Evolutionary conservation across 129 eudicot species (phyloP).

Genomic region (Dittrichia graveolens): DNA sequence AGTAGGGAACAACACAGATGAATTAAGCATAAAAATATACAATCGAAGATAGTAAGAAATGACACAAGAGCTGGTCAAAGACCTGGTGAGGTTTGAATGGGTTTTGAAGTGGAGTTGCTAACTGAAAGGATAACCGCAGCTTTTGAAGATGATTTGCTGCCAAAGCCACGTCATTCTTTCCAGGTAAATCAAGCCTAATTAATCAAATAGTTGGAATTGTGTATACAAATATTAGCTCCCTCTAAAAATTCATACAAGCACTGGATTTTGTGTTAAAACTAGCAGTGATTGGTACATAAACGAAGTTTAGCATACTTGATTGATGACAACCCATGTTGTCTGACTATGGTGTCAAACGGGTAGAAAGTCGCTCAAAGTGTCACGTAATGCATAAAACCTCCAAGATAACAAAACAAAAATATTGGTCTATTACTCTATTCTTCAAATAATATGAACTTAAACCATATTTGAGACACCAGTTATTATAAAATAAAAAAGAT

Average conservation of each 20-base stretch:
- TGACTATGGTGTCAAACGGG: not conserved
- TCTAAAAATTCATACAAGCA: not conserved
- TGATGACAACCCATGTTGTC: not conserved
- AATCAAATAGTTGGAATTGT: not conserved
- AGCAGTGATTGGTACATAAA: not conserved
- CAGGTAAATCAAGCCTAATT: slow-evolving; percentile 63
- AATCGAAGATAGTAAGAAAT: not conserved
- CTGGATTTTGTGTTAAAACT: not conserved
- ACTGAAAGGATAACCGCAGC: slow-evolving; percentile 65
- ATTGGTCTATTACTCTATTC: not conserved
- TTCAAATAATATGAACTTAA: not conserved
- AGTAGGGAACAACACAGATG: slow-evolving; percentile 4
- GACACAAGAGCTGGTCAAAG: slow-evolving; percentile 14
- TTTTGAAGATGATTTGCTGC: slow-evolving; percentile 95
- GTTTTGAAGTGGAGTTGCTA: slow-evolving; percentile 69
- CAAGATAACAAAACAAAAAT: not conserved
- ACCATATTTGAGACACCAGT: not conserved
- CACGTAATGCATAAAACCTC: not conserved
- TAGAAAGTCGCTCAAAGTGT: not conserved
- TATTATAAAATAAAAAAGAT: not conserved
- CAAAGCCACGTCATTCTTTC: slow-evolving; percentile 52
- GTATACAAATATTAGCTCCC: not conserved
- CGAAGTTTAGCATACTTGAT: not conserved
- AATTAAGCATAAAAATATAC: slow-evolving; percentile 3
- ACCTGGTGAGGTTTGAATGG: slow-evolving; percentile 95